phyloP scores from a whole-genome alignment of 768 basidiomycete genomes.

The Cystofilobasidium bisporidii region DNA sequence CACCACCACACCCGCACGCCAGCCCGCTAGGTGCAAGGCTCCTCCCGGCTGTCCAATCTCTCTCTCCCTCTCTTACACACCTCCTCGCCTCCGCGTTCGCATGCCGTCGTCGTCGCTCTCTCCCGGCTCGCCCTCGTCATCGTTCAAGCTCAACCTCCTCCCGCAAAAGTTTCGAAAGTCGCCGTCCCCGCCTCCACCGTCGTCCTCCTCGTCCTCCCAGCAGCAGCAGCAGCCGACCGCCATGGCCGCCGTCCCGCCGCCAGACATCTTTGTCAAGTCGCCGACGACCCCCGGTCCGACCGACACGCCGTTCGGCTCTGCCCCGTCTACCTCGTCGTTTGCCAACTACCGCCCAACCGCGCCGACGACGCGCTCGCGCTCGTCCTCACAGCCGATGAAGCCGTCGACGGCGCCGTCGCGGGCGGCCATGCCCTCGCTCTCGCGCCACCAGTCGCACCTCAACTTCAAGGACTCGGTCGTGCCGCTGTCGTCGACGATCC shows the following conservation, averaged over 20 bases:
- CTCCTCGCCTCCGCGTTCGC: background rate
- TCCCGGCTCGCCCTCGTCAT: background rate
- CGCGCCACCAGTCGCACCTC: constrained; percentile 7
- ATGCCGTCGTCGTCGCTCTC: background rate
- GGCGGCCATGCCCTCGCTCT: background rate
- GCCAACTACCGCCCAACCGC: background rate
- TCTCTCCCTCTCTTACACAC: background rate
- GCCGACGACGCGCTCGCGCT: background rate
- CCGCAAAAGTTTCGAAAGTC: background rate
- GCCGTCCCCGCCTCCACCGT: background rate
- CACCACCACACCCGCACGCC: too few species aligned
- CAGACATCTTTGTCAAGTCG: background rate
- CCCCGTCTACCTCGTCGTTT: background rate
- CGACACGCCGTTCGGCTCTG: background rate
- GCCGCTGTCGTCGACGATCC: background rate
- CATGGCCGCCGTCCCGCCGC: background rate
- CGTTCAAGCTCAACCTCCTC: constrained; percentile 2
- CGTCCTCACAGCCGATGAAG: background rate
- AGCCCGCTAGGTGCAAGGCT: too few species aligned
- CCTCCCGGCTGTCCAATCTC: too few species aligned
- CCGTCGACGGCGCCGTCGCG: background rate
- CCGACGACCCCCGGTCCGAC: background rate
- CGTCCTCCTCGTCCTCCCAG: background rate
- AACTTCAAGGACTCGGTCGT: background rate
- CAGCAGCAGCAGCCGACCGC: background rate